A percentile compares a stretch with the other conserved stretches of the same genome.
Conservation (phyloP, 1,284 basidiomycete genomes). For the Sphagnurus paluster region DNA sequence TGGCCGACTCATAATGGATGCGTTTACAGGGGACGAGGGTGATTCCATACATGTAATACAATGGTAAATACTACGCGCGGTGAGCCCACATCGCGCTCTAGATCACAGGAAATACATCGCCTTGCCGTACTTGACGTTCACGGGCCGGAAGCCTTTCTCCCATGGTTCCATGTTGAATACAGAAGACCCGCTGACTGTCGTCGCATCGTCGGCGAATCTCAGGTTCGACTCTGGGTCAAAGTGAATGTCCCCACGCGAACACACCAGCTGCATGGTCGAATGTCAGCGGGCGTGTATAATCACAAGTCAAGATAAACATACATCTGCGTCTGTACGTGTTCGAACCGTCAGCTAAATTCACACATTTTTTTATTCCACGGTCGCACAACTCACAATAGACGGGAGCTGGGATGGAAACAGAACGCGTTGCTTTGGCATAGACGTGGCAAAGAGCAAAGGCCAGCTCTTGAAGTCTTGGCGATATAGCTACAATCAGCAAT, state of each 20-base stretch:
- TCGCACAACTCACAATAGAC: conserved; percentile 14
- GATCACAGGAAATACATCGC: conserved; percentile 18
- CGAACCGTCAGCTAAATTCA: conserved; percentile 1
- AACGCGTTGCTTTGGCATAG: conserved; percentile 16
- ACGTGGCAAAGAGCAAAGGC: conserved; percentile 18
- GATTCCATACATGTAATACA: conserved; percentile 9
- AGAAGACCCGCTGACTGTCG: conserved; percentile 6
- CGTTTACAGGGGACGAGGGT: no score
- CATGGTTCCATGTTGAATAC: conserved; percentile 11
- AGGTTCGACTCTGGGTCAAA: conserved; percentile 16
- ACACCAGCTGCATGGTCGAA: conserved; percentile 10
- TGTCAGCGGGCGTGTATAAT: conserved; percentile 6
- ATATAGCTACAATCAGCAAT: conserved; percentile 5
- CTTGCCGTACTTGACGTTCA: conserved; percentile 12
- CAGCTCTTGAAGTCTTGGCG: conserved; percentile 14
- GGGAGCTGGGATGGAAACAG: conserved; percentile 18
- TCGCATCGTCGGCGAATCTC: conserved; percentile 12
- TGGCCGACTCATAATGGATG: no score
- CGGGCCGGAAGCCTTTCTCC: conserved; percentile 11
- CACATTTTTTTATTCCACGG: no score
- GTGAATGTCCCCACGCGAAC: conserved; percentile 17
- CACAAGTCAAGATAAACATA: conserved; percentile 6
- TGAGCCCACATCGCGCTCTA: not conserved
- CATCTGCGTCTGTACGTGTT: conserved; percentile 15
- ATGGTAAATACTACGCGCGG: not conserved